These are phyloP conservation scores for Dryas alaskensis DNA, from an alignment of 306 rosid species.

Conservation along the genomic window DNA sequence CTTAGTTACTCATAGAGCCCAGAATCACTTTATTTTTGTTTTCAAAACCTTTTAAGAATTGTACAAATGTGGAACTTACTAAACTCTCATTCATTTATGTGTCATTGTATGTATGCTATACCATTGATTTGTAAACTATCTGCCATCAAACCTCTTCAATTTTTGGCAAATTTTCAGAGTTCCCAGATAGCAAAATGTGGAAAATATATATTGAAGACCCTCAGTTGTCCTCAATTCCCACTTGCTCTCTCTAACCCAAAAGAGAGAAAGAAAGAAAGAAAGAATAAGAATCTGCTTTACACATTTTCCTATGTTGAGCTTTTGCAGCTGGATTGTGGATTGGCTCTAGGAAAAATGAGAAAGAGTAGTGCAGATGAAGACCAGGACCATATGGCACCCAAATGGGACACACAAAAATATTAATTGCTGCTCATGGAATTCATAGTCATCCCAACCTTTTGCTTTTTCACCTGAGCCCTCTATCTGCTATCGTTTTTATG, in stretches of 20 bases:
- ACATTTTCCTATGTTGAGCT: slow-evolving; percentile 27
- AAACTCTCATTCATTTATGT: too few species aligned
- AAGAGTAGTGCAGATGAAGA: not conserved
- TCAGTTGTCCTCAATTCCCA: not conserved
- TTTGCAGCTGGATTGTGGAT: slow-evolving; percentile 25
- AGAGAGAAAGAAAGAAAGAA: not conserved
- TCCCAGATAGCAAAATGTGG: not conserved
- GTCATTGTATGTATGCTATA: too few species aligned
- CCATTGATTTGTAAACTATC: too few species aligned
- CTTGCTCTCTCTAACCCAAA: not conserved
- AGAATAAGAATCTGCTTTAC: slow-evolving; percentile 27
- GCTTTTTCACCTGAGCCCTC: slow-evolving; percentile 12
- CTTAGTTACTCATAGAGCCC: too few species aligned
- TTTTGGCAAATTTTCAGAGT: not conserved
- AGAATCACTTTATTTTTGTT: too few species aligned
- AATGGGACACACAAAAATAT: slow-evolving; percentile 2
- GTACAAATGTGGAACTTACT: too few species aligned
- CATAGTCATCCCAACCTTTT: slow-evolving; percentile 14
- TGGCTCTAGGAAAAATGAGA: slow-evolving; percentile 2
- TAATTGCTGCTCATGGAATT: not conserved
- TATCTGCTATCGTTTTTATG: not conserved
- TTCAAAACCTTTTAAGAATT: too few species aligned
- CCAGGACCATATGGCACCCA: not conserved
- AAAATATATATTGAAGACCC: not conserved
- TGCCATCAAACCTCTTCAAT: not conserved